Percentiles rank a stretch among this genome's conserved stretches.
Evolutionary conservation across 495 filamentous ascomycete genomes (phyloP).

Genomic region (Aspergillus conjunctus): DNA sequence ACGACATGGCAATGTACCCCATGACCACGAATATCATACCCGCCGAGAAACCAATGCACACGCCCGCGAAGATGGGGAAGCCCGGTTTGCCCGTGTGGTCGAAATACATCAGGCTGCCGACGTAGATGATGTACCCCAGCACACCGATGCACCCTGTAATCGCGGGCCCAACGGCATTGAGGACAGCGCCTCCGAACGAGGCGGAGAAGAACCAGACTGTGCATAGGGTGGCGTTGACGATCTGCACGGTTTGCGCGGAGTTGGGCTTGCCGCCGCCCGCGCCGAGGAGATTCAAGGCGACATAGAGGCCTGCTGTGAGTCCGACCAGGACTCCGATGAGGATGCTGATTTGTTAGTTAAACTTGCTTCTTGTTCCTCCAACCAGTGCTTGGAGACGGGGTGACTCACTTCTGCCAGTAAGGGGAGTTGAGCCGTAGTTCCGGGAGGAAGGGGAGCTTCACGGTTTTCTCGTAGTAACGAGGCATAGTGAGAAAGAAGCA

Average conservation of each 20-base stretch:
- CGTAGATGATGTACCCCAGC: neutral
- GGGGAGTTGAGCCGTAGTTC: neutral
- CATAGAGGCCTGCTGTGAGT: neutral
- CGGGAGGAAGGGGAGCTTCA: neutral
- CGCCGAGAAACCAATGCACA: neutral
- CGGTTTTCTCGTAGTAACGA: neutral
- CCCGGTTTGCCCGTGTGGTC: neutral
- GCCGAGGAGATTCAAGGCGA: neutral
- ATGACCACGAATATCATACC: neutral
- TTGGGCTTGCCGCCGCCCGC: neutral
- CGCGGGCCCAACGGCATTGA: neutral
- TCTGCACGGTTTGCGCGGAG: neutral
- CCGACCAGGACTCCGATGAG: neutral
- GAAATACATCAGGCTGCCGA: neutral
- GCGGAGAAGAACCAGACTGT: neutral
- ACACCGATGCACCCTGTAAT: neutral
- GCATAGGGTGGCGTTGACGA: neutral
- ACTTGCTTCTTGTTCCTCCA: too few species aligned
- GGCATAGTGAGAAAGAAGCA: neutral
- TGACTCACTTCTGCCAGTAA: slow-evolving; percentile 1
- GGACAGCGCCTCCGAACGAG: neutral
- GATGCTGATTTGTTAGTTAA: neutral
- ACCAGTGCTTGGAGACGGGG: too few species aligned
- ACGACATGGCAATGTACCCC: neutral
- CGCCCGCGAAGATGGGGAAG: neutral